Percentiles rank a stretch among this genome's conserved stretches.
Conservation (phyloP, 192 early-diverging fungal genomes). For the Pilaira anomala region DNA sequence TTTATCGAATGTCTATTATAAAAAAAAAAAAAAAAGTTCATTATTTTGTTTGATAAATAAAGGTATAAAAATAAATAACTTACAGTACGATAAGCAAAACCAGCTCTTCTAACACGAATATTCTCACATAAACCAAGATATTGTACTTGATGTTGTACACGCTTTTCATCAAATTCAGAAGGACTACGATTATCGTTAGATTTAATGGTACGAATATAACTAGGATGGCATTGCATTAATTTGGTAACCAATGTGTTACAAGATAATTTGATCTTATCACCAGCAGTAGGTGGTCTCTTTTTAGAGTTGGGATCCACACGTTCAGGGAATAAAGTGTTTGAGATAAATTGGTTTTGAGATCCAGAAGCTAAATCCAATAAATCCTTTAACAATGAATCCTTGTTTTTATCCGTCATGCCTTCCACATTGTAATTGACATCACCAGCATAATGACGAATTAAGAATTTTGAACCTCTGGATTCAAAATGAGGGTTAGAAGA, state of each 20-base stretch:
- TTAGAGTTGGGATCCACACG: constrained; percentile 83
- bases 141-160: constrained; percentile 95
- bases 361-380: constrained; percentile 83
- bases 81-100: constrained; percentile 80
- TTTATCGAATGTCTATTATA: constrained; percentile 35
- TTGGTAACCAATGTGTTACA: constrained; percentile 87
- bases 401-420: constrained; percentile 98
- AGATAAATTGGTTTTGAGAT: constrained; percentile 74
- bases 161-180: constrained; percentile 85
- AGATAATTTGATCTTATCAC: constrained; percentile 90
- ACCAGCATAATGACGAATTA: constrained; percentile 95
- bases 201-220: constrained; percentile 97
- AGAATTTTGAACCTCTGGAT: constrained; percentile 67
- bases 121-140: constrained; percentile 97
- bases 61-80: background rate
- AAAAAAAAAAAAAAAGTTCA: constrained; percentile 30
- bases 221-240: constrained; percentile 92
- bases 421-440: constrained; percentile 88
- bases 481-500: constrained; percentile 74
- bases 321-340: constrained; percentile 81
- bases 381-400: constrained; percentile 94
- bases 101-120: constrained; percentile 95
- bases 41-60: background rate
- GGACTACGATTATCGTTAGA: constrained; percentile 95
- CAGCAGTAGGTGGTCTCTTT: constrained; percentile 96